Evolutionary conservation across 2,329 filamentous ascomycete genomes (phyloP).

Genomic region (Aspergillus jensenii): DNA sequence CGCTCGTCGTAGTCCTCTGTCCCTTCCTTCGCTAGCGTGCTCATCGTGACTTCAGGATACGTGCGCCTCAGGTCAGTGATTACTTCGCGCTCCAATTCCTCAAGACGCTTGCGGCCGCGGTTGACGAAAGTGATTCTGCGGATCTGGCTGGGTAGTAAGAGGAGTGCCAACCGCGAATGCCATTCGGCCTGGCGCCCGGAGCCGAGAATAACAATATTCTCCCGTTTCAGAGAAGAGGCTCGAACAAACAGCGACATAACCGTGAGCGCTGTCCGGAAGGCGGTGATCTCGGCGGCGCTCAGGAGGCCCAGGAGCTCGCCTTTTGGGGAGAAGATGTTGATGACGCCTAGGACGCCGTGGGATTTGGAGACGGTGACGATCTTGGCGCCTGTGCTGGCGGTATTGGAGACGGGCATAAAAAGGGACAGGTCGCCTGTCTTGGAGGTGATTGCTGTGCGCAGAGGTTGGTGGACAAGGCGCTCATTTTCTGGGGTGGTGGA

Average conservation of each 20-base stretch:
- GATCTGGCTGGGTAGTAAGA: slow-evolving; percentile 45
- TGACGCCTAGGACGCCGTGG: slow-evolving; percentile 59
- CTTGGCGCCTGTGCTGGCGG: slow-evolving; percentile 67
- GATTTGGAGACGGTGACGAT: slow-evolving; percentile 58
- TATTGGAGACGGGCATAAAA: slow-evolving; percentile 72
- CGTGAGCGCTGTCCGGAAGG: slow-evolving; percentile 75
- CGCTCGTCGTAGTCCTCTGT: slow-evolving; percentile 51
- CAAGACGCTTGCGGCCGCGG: slow-evolving; percentile 61
- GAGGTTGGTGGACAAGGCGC: slow-evolving; percentile 43
- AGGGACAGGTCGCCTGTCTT: slow-evolving; percentile 56
- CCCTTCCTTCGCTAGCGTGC: slow-evolving; percentile 58
- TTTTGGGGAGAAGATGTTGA: slow-evolving; percentile 65
- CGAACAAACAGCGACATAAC: slow-evolving; percentile 65
- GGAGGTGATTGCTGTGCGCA: slow-evolving; percentile 42
- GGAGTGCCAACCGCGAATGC: slow-evolving; percentile 50
- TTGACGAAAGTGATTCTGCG: slow-evolving; percentile 77
- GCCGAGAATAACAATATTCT: slow-evolving; percentile 49
- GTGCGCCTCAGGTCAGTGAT: slow-evolving; percentile 33
- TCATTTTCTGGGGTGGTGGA: slow-evolving; percentile 23
- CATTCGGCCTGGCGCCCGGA: slow-evolving; percentile 52
- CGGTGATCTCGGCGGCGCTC: slow-evolving; percentile 72
- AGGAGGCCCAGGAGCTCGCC: slow-evolving; percentile 67
- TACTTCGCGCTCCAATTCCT: slow-evolving; percentile 34
- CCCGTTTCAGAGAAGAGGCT: slow-evolving; percentile 25
- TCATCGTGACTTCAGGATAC: slow-evolving; percentile 37